Base-by-base conservation (phyloP, 306 rosid genomes). In the Prunus armeniaca region DNA sequence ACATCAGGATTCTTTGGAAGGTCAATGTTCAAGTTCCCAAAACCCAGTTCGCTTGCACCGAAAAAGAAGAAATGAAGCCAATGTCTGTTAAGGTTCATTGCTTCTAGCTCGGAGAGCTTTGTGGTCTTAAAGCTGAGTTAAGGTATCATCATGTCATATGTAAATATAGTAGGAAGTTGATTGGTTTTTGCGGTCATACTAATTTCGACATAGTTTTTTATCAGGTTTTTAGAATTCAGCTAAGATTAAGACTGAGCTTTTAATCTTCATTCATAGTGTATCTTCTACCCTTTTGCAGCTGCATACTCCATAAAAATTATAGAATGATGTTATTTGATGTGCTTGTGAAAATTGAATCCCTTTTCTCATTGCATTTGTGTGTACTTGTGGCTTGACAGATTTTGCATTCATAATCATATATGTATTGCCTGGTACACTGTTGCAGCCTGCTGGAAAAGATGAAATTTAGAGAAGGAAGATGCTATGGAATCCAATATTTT, bases 11-110 rank as follows among this genome's bases (percentile, higher is more conserved):
- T 87, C 64, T 72, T 89, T 8, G 77, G 79, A 79, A 88, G 69
- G 89, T 90, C 73, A 67, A 62, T 86, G 2, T 17, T 77, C n/a
- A 22, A 32, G 19, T 85, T 89, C 79, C 77, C 87, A 20, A 88
- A 85, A 74, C 28, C 73, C 58, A 69, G 74, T 61, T 71, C 83
- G 50, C 77, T 14, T 56, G n/a, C 56, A 15, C 45, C 9, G 4
- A 85, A 43, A 43, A 76, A 73, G 77, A 86, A 79, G 84, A 85
- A 73, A 78, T 82, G 88, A 88, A 54, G 32, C 73, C 38, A 41
- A 17, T 13, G 67, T 19, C 43, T 0, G 52, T 69, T 25, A 60
- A 46, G 58, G 27, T 34, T 46, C 47, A 27, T 20, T 74, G 49
- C 47, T 46, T 61, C 3, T 17, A 50, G 73, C 17, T 60, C 2